Percentiles rank a stretch among this genome's conserved stretches.
These are phyloP conservation scores for Brassica cretica DNA, from an alignment of 345 rosid genomes.

Conservation along the genomic window DNA sequence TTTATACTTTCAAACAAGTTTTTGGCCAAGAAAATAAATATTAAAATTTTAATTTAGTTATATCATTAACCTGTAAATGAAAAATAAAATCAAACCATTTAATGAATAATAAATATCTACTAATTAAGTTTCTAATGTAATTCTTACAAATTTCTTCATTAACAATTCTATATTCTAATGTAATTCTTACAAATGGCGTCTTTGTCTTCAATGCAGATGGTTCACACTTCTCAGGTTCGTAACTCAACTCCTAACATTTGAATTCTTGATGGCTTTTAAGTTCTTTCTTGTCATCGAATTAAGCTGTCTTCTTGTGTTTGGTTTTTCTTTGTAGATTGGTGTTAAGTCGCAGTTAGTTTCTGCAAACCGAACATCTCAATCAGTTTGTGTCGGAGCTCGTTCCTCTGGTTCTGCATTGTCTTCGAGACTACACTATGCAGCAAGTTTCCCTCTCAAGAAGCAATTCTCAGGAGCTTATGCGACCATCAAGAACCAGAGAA, in stretches of 20 bases:
- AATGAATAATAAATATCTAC: too few relatives aligned
- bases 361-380: slow-evolving; percentile 23
- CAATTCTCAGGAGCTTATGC: slow-evolving; percentile 45
- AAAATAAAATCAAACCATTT: too few relatives aligned
- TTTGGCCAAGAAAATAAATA: too few relatives aligned
- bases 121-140: too few relatives aligned
- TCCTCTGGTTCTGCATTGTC: slow-evolving; percentile 43
- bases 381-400: slow-evolving; percentile 36
- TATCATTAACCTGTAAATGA: too few relatives aligned
- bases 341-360: slow-evolving; percentile 39
- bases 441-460: slow-evolving; percentile 38
- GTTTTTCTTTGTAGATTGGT: slow-evolving; percentile 35
- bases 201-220: slow-evolving; percentile 50
- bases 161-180: not conserved
- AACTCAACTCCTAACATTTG: not conserved
- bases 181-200: slow-evolving; percentile 50
- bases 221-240: slow-evolving; percentile 55
- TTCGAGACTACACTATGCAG: slow-evolving; percentile 53
- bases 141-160: not conserved
- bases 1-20: too few relatives aligned
- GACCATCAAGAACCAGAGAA: slow-evolving; percentile 43
- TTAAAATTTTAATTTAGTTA: too few relatives aligned
- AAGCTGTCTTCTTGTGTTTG: slow-evolving; percentile 6
- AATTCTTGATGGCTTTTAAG: slow-evolving; percentile 5
- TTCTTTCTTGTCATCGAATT: not conserved